These are phyloP conservation scores for Fusarium bulbicola DNA, from an alignment of 2,329 filamentous ascomycete genomes.

Conservation along the genomic window DNA sequence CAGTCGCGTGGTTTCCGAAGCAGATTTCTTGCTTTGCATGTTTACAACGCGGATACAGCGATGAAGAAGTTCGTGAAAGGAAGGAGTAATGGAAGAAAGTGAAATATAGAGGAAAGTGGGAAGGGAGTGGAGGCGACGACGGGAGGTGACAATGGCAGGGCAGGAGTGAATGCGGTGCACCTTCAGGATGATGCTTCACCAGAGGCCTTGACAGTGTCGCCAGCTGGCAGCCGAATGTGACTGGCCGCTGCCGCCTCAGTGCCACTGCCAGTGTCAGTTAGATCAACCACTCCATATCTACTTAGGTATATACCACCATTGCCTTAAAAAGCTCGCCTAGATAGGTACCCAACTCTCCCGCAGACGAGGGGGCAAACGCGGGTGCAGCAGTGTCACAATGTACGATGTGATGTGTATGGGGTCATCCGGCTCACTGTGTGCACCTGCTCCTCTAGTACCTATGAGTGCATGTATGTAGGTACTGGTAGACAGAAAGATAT, in stretches of 20 bases:
- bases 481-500: background rate
- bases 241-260: background rate
- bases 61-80: constrained; percentile 4
- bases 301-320: background rate
- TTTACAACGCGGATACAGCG: constrained; percentile 7
- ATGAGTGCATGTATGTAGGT: background rate
- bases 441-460: background rate
- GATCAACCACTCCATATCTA: background rate
- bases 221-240: constrained; percentile 32
- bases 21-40: constrained; percentile 28
- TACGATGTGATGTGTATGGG: constrained; percentile 30
- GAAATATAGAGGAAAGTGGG: background rate
- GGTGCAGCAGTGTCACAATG: constrained; percentile 32
- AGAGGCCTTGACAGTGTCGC: constrained; percentile 26
- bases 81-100: background rate
- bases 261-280: background rate
- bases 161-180: constrained; percentile 22
- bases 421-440: constrained; percentile 7
- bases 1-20: constrained; percentile 24
- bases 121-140: background rate
- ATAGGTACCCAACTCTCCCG: background rate
- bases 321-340: background rate
- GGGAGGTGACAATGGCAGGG: background rate
- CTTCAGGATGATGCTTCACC: constrained; percentile 22
- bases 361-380: constrained; percentile 7